Evolutionary conservation across 2,329 filamentous ascomycete species (phyloP).

Genomic region (Teratosphaeria zuluensis): DNA sequence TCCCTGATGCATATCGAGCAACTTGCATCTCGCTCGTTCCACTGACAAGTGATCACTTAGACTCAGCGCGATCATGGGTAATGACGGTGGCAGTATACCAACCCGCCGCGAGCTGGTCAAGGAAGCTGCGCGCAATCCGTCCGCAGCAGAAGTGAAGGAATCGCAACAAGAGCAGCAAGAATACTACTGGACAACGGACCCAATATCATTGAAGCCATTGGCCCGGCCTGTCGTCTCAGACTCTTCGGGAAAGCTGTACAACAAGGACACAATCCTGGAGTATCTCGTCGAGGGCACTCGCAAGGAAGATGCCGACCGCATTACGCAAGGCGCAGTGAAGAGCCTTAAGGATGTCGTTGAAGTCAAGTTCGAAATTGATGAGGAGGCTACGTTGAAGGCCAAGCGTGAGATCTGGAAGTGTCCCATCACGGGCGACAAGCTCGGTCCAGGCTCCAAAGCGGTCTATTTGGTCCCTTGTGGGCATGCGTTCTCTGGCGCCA

Average conservation of each 20-base stretch:
- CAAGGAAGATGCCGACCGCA: constrained; percentile 52
- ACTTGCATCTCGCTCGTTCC: neutral
- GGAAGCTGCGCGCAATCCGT: constrained; percentile 74
- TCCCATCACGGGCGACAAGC: constrained; percentile 74
- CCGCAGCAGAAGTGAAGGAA: constrained; percentile 79
- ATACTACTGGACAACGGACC: constrained; percentile 80
- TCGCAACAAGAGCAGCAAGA: constrained; percentile 73
- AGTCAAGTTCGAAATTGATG: constrained; percentile 60
- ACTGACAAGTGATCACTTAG: neutral
- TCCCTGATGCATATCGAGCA: neutral
- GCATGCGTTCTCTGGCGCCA: constrained; percentile 82
- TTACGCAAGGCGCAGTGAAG: constrained; percentile 56
- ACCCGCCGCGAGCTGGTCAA: constrained; percentile 94
- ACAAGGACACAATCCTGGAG: constrained; percentile 81
- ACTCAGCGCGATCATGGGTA: constrained; percentile 58
- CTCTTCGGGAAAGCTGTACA: constrained; percentile 75
- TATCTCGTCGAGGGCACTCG: constrained; percentile 48
- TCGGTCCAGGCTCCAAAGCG: constrained; percentile 68
- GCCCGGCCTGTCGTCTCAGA: constrained; percentile 74
- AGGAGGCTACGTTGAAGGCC: constrained; percentile 33
- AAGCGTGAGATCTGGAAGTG: constrained; percentile 62
- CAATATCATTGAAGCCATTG: constrained; percentile 70
- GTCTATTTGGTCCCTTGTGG: constrained; percentile 93
- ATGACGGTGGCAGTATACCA: constrained; percentile 92
- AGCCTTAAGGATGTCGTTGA: constrained; percentile 79